Evolutionary conservation across 257 asterid species (phyloP).

Genomic region (Linderniella brevidens): DNA sequence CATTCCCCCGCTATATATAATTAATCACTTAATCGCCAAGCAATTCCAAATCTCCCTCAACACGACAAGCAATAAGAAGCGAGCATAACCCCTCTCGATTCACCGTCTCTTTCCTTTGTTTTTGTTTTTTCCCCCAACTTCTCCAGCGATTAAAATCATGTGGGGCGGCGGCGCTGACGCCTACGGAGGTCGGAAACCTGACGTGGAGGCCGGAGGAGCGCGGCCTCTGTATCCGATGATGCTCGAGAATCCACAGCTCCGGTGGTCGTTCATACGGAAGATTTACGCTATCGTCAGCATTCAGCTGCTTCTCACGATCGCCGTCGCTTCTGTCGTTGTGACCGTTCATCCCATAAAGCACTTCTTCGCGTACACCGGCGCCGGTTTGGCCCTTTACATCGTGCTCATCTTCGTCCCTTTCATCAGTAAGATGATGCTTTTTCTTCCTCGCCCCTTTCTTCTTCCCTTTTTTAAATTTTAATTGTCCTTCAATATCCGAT

Average conservation of each 20-base stretch:
- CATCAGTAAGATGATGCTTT: conserved; percentile 20
- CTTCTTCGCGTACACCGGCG: conserved; percentile 34
- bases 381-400: conserved; percentile 50
- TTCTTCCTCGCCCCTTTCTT: not conserved
- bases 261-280: conserved; percentile 77
- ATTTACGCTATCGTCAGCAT: conserved; percentile 37
- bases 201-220: conserved; percentile 33
- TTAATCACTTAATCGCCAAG: too few species aligned
- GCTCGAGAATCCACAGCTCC: conserved; percentile 53
- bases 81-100: too few species aligned
- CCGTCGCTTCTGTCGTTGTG: conserved; percentile 42
- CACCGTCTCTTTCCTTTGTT: too few species aligned
- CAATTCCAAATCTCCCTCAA: too few species aligned
- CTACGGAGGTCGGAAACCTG: conserved; percentile 18
- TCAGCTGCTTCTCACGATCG: conserved; percentile 55
- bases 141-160: too few species aligned
- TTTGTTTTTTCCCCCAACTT: too few species aligned
- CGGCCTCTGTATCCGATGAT: conserved; percentile 45
- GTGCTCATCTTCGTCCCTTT: conserved; percentile 41
- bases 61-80: too few species aligned
- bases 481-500: not conserved
- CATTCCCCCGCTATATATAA: too few species aligned
- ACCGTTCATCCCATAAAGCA: conserved; percentile 27
- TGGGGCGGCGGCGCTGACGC: too few species aligned
- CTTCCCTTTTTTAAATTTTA: not conserved